phyloP scores from a whole-genome alignment of 2,329 filamentous ascomycete genomes.

The Colletotrichum incanum region DNA sequence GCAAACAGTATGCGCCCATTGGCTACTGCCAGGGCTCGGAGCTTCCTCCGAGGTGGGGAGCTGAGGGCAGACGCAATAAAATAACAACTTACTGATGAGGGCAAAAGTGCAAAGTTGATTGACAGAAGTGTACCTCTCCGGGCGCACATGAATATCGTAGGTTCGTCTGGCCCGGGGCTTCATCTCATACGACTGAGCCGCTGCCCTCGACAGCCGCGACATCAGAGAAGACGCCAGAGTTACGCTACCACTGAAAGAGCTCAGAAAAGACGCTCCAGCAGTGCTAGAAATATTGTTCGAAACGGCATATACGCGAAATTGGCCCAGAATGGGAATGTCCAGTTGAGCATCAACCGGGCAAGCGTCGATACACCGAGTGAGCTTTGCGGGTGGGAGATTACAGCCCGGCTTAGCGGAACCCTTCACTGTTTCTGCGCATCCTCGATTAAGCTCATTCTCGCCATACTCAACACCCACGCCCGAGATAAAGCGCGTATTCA shows the following conservation, averaged over 20 bases:
- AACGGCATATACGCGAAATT: constrained; percentile 83
- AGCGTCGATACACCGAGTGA: constrained; percentile 81
- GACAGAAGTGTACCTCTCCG: constrained; percentile 77
- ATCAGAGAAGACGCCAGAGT: constrained; percentile 68
- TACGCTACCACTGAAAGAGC: constrained; percentile 70
- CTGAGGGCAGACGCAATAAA: too few species aligned
- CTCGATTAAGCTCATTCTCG: constrained; percentile 66
- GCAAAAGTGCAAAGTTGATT: constrained; percentile 73
- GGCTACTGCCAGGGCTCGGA: background rate
- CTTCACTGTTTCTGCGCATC: constrained; percentile 55
- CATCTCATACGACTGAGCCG: constrained; percentile 72
- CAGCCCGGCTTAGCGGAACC: constrained; percentile 68
- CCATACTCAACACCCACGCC: constrained; percentile 77
- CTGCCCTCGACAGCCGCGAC: constrained; percentile 70
- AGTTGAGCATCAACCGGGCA: constrained; percentile 84
- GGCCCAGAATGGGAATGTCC: constrained; percentile 82
- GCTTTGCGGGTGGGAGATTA: constrained; percentile 76
- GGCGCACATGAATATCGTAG: constrained; percentile 77
- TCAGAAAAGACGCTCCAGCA: constrained; percentile 69
- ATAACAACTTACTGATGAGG: constrained; percentile 70
- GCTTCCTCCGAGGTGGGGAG: background rate
- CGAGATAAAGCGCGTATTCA: constrained; percentile 81
- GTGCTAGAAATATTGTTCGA: constrained; percentile 68
- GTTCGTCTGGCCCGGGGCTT: constrained; percentile 65
- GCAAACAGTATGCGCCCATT: constrained; percentile 16